These are phyloP conservation scores for Xanthoconium separans DNA, from an alignment of 1,284 basidiomycete genomes.

Conservation along the genomic window DNA sequence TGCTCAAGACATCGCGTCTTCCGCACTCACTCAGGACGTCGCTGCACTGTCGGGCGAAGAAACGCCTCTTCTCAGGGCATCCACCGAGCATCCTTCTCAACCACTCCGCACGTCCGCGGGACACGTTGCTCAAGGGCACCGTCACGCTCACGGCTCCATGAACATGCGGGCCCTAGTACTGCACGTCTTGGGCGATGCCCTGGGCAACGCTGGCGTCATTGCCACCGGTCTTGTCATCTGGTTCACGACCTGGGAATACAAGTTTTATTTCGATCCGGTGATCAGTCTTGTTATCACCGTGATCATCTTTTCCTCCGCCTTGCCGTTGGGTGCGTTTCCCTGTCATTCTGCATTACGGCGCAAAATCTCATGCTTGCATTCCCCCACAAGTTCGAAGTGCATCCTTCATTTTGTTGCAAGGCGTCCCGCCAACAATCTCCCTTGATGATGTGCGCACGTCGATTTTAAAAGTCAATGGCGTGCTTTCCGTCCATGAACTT, in stretches of 20 bases:
- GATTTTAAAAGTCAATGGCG: slow-evolving; percentile 82
- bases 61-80: slow-evolving; percentile 39
- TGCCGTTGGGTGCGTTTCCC: slow-evolving; percentile 77
- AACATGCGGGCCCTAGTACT: slow-evolving; percentile 96
- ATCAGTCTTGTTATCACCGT: slow-evolving; percentile 94
- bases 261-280: slow-evolving; percentile 91
- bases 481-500: slow-evolving; percentile 90
- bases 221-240: slow-evolving; percentile 92
- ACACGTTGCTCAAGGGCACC: slow-evolving; percentile 32
- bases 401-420: slow-evolving; percentile 96
- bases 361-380: slow-evolving; percentile 12
- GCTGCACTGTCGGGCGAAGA: slow-evolving; percentile 31
- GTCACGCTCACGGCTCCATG: slow-evolving; percentile 82
- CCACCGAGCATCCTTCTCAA: slow-evolving; percentile 12
- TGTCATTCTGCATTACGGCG: slow-evolving; percentile 7
- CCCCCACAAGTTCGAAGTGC: slow-evolving; percentile 78
- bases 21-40: slow-evolving; percentile 30
- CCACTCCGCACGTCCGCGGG: slow-evolving; percentile 20
- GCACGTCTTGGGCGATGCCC: slow-evolving; percentile 95
- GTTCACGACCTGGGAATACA: slow-evolving; percentile 76
- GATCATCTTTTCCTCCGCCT: slow-evolving; percentile 95
- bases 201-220: slow-evolving; percentile 98
- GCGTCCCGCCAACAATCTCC: slow-evolving; percentile 87
- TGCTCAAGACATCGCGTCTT: slow-evolving; percentile 74
- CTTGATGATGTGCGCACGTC: slow-evolving; percentile 82